Percentiles rank a stretch among this genome's conserved stretches.
Conservation (phyloP, 306 rosid genomes). For the Cercis canadensis region DNA sequence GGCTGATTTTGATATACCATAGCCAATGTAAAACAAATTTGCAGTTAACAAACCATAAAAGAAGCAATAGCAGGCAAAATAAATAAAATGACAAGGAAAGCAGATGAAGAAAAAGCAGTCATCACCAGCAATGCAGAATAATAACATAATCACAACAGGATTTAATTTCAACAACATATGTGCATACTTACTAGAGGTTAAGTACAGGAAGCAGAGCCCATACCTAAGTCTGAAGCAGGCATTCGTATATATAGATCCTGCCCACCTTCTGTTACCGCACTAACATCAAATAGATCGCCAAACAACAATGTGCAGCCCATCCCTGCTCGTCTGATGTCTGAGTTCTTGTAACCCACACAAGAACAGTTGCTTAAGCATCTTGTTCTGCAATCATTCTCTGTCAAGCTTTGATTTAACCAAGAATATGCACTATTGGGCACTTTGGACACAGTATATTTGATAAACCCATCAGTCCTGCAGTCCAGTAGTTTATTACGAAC, state of each 20-base stretch:
- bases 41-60: neutral
- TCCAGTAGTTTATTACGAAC: constrained; percentile 20
- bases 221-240: constrained; percentile 39
- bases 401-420: constrained; percentile 26
- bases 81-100: too few species aligned
- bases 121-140: neutral
- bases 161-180: neutral
- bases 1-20: constrained; percentile 1
- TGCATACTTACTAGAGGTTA: neutral
- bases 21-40: neutral
- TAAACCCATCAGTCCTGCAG: constrained; percentile 37
- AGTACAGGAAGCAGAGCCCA: neutral
- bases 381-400: constrained; percentile 13
- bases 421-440: constrained; percentile 26
- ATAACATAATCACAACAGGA: neutral
- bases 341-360: constrained; percentile 35
- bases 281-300: constrained; percentile 41
- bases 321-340: neutral
- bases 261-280: constrained; percentile 11
- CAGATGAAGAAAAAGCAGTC: neutral
- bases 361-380: constrained; percentile 36
- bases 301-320: constrained; percentile 46
- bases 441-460: constrained; percentile 9
- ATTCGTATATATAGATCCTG: constrained; percentile 35
- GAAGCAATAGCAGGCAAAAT: neutral